Evolutionary conservation across 371 early-diverging fungal genomes (phyloP), one percentile per base, ranked within the genome.

Genomic region (Rhizopus stolonifer): DNA sequence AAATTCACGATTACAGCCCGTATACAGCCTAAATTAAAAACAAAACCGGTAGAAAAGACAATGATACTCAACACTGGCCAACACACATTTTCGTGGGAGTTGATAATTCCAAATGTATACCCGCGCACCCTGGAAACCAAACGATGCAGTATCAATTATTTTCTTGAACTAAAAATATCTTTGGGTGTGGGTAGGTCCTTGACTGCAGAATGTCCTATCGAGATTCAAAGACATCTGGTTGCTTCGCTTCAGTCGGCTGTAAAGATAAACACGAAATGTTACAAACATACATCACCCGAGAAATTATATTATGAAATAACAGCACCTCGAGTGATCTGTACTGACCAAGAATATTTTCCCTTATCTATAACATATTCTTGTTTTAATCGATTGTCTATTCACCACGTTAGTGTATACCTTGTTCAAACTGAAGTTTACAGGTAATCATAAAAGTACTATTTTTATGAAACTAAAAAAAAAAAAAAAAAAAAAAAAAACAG

Each of bases 391-490:
- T 42, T 55, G 8, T 47, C 54, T 11, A 51, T 67, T 1, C 45
- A 55, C 2, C 51, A 43, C 9, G 65, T 73, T 15, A 40, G 56
- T 6, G 66, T 69, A 3, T 65, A 67, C 39, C 23, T 73, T 1
- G 46, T 69, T 14, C 70, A 73, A 46, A 47, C 60, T 2, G 70
- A 69, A 52, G 43, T 62, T n/a, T 67, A 62, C 39, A 73, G 67
- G 73, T 67, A 60, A 46, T n/a, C n/a, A n/a, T n/a, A n/a, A n/a
- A n/a, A n/a, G 31, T 29, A 7, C 10, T 29, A 7, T 29, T 29
- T 29, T 29, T 29, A 29, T n/a, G n/a, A n/a, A n/a, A n/a, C n/a
- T n/a, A n/a, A n/a, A n/a, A n/a, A n/a, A n/a, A n/a, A n/a, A n/a
- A n/a, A n/a, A n/a, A n/a, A n/a, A 29, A 29, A 1, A 36, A n/a